A percentile compares a stretch with the other conserved stretches of the same genome.
Evolutionary conservation across 495 filamentous ascomycete species (phyloP).

Genomic region (Penicillium cinerascens): DNA sequence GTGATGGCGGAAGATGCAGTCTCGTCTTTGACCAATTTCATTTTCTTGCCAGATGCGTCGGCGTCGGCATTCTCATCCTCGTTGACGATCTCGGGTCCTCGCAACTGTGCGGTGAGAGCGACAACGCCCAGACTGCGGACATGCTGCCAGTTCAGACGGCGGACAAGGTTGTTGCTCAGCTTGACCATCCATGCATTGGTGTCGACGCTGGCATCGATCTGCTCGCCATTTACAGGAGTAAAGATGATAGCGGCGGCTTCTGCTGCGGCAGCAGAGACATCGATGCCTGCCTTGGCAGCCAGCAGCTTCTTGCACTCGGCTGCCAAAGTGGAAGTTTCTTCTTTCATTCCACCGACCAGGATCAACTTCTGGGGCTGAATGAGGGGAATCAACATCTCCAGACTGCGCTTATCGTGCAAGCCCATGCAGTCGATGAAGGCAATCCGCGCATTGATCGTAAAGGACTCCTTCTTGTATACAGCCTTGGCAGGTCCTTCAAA

Average conservation of each 20-base stretch:
- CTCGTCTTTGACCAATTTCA: conserved; percentile 55
- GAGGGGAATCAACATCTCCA: conserved; percentile 91
- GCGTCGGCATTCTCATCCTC: conserved; percentile 32
- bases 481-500: conserved; percentile 73
- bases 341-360: conserved; percentile 70
- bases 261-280: conserved; percentile 27
- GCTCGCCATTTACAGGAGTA: conserved; percentile 66
- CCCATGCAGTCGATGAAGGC: conserved; percentile 90
- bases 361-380: conserved; percentile 94
- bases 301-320: conserved; percentile 77
- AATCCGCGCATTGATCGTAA: conserved; percentile 68
- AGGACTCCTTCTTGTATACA: conserved; percentile 52
- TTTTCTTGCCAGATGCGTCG: conserved; percentile 60
- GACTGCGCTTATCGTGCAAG: conserved; percentile 84
- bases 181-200: conserved; percentile 97
- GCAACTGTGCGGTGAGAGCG: conserved; percentile 69
- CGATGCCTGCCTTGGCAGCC: conserved; percentile 46
- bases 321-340: conserved; percentile 74
- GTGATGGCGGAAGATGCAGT: conserved; percentile 22
- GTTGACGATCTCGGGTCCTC: conserved; percentile 27
- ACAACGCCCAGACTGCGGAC: conserved; percentile 86
- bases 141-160: conserved; percentile 89
- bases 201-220: conserved; percentile 88
- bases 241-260: conserved; percentile 61
- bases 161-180: conserved; percentile 75